Evolutionary conservation across 371 early-diverging fungal species (phyloP).

Genomic region (Quaeritorhiza haematococci): DNA sequence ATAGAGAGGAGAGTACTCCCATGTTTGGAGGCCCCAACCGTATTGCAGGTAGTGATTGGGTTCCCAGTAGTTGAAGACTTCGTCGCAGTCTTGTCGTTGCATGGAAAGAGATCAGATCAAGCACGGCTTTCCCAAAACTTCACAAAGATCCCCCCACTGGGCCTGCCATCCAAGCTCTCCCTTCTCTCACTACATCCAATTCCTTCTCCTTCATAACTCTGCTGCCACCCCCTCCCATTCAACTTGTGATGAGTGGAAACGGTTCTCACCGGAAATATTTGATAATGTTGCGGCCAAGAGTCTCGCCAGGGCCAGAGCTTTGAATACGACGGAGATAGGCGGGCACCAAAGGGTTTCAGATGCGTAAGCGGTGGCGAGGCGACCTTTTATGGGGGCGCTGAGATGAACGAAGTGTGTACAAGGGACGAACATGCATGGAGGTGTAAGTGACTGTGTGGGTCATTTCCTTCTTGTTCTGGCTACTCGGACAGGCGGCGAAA

Average conservation of each 20-base stretch:
- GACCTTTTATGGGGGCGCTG: no score
- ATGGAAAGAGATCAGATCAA: constrained; percentile 3
- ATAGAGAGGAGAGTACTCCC: constrained; percentile 91
- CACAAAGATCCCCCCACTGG: background rate
- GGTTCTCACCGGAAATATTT: constrained; percentile 43
- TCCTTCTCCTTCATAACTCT: no score
- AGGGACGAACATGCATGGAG: no score
- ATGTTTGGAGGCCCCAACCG: constrained; percentile 86
- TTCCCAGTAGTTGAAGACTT: constrained; percentile 84
- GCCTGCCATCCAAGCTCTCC: background rate
- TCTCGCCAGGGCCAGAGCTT: constrained; percentile 52
- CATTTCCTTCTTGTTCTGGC: no score
- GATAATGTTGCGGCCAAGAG: constrained; percentile 61
- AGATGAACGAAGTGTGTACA: no score
- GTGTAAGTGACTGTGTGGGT: no score
- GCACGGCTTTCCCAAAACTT: background rate
- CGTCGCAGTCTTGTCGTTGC: constrained; percentile 71
- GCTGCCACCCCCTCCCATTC: no score
- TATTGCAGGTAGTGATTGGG: constrained; percentile 81
- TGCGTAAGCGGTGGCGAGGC: background rate
- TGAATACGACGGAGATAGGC: constrained; percentile 54
- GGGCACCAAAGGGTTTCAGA: constrained; percentile 31
- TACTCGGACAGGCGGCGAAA: no score
- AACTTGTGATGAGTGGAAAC: background rate
- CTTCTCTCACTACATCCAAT: background rate